Percentiles rank a stretch among this genome's conserved stretches.
These are phyloP conservation scores for Anthracocystis setariae DNA, from an alignment of 1,284 basidiomycete genomes.

Conservation along the genomic window DNA sequence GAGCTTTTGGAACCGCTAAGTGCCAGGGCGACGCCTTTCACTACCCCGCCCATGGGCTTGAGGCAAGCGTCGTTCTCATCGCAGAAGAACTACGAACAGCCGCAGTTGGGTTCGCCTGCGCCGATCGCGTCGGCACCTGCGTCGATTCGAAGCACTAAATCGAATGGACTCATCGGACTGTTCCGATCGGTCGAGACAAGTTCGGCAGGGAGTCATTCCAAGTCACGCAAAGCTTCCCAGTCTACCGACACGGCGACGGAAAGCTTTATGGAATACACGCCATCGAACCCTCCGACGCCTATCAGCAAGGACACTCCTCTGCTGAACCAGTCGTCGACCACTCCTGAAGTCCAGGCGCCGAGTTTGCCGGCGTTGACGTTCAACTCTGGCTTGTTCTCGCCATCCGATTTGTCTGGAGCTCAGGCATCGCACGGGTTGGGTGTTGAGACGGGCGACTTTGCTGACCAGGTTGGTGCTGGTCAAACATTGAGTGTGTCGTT, in stretches of 20 bases:
- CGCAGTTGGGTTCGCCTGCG: constrained; percentile 38
- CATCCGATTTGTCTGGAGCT: constrained; percentile 26
- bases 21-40: constrained; percentile 20
- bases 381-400: constrained; percentile 48
- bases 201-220: constrained; percentile 7
- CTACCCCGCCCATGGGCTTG: constrained; percentile 37
- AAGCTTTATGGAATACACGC: constrained; percentile 13
- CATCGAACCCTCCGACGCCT: constrained; percentile 42
- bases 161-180: constrained; percentile 28
- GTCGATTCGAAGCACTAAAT: constrained; percentile 15
- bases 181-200: constrained; percentile 40
- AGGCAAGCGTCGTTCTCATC: constrained; percentile 20
- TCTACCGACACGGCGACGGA: constrained; percentile 30
- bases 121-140: constrained; percentile 23
- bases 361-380: constrained; percentile 43
- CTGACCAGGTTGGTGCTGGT: no score
- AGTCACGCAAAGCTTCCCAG: constrained; percentile 33
- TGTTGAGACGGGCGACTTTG: not conserved
- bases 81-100: constrained; percentile 12
- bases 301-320: constrained; percentile 47
- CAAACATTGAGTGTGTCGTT: not conserved
- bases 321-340: not conserved
- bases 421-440: constrained; percentile 6
- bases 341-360: constrained; percentile 7
- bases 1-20: constrained; percentile 20